Evolutionary conservation across 176 grass and related monocot species (phyloP), one percentile per base, ranked within the genome.

Genomic region (Saccharum officinarum): DNA sequence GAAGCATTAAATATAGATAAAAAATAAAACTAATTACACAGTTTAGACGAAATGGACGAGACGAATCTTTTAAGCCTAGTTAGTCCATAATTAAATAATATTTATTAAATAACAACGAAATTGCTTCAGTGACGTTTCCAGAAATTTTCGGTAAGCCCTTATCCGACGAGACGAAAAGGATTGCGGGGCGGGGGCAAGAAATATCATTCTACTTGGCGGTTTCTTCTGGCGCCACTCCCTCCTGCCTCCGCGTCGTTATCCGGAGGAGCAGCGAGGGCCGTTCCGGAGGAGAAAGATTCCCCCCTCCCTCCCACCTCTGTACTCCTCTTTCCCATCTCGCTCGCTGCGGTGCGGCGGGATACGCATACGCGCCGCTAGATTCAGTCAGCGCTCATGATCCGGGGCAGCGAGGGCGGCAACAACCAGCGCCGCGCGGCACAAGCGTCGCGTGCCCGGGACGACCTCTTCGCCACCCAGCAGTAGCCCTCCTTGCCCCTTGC

Each of bases 231-330:
- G n/a, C 18, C 22, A 50, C 68, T 10, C 4, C 10, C 54, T 47
- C 0, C 15, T 22, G 73, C 87, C 30, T 80, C 66, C 55, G 69
- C 61, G 89, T 87, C 85, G 78, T 75, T 84, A 73, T 76, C 75
- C 47, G 17, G 28, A 79, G 2, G 15, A 30, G 80, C 20, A 28
- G n/a, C 15, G 15, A 12, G 33, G 50, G 20, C 39, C 7, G 45
- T 15, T 47, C 11, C 11, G 45, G 52, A 20, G 18, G 22, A 18
- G 34, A 20, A 40, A 82, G 71, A 85, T 77, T 63, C 69, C 1
- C 33, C 31, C 31, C 33, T 34, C 33, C 37, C 14, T 23, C 7
- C 13, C 31, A 31, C 69, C 45, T 2, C 18, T 31, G 5, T 37
- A 10, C 42, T 61, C 36, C 1, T 20, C 33, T 38, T 69, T 39